Conservation (phyloP, 257 asterid genomes). For the Fraxinus americana region DNA sequence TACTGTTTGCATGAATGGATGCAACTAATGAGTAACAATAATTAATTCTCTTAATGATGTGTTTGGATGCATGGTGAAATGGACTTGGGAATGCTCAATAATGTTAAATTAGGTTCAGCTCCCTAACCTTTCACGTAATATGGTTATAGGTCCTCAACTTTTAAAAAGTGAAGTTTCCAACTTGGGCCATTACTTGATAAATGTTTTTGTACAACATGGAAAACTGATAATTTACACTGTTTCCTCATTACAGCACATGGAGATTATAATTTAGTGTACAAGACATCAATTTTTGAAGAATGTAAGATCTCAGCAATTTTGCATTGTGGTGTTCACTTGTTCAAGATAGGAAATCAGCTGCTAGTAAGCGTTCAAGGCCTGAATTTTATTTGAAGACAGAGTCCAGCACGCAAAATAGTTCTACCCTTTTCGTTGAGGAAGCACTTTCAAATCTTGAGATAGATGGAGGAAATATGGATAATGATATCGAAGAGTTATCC, state of each 20-base stretch:
- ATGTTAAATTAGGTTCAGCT: not conserved
- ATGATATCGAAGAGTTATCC: slow-evolving; percentile 50
- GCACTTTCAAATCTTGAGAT: slow-evolving; percentile 81
- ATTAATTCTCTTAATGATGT: not conserved
- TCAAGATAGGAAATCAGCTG: slow-evolving; percentile 74
- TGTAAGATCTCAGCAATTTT: slow-evolving; percentile 54
- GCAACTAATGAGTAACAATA: not conserved
- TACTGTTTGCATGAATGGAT: slow-evolving; percentile 5
- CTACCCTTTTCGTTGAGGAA: slow-evolving; percentile 85
- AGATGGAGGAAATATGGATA: slow-evolving; percentile 48
- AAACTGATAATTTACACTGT: not conserved
- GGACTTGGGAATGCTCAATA: not conserved
- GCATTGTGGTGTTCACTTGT: slow-evolving; percentile 64
- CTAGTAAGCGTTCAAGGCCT: slow-evolving; percentile 83
- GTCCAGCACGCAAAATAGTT: slow-evolving; percentile 33
- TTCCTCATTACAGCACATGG: slow-evolving; percentile 69
- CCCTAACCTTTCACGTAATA: too few relatives aligned
- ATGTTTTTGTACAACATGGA: slow-evolving; percentile 4
- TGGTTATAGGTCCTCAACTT: too few relatives aligned
- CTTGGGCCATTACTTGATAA: slow-evolving; percentile 15
- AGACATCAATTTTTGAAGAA: slow-evolving; percentile 74
- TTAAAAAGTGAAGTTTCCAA: too few relatives aligned
- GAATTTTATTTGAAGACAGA: slow-evolving; percentile 42
- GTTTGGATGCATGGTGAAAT: not conserved
- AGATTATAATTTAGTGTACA: slow-evolving; percentile 87